Evolutionary conservation across 2,329 filamentous ascomycete species (phyloP).

Genomic region (Stachybotrys elegans): DNA sequence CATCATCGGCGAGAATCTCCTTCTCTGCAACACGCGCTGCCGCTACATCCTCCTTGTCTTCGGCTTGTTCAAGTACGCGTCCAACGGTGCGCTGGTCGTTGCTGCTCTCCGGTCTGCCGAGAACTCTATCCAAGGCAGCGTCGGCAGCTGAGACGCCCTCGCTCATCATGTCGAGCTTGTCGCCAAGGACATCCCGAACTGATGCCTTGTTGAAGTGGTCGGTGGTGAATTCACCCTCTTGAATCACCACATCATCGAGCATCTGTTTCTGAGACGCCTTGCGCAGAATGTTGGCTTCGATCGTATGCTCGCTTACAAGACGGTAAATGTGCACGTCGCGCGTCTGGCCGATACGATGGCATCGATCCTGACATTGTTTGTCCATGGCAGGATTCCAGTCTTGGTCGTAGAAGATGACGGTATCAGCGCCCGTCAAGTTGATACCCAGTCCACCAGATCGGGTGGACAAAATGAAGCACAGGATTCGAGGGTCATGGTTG

Average conservation of each 20-base stretch:
- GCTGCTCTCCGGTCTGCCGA: slow-evolving; percentile 60
- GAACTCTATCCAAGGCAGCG: slow-evolving; percentile 79
- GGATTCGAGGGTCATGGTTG: slow-evolving; percentile 87
- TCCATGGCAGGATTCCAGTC: slow-evolving; percentile 99
- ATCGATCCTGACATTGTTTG: slow-evolving; percentile 96
- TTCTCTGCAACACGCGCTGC: slow-evolving; percentile 85
- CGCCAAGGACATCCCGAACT: slow-evolving; percentile 64
- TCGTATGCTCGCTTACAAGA: slow-evolving; percentile 87
- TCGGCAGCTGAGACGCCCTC: slow-evolving; percentile 65
- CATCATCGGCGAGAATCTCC: slow-evolving; percentile 81
- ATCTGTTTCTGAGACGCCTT: slow-evolving; percentile 98
- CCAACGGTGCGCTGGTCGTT: slow-evolving; percentile 59
- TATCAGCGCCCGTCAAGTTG: slow-evolving; percentile 94
- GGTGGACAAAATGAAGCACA: slow-evolving; percentile 93
- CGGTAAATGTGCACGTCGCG: slow-evolving; percentile 98
- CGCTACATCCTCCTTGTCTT: slow-evolving; percentile 86
- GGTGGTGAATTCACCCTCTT: slow-evolving; percentile 96
- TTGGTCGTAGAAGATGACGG: slow-evolving; percentile 97
- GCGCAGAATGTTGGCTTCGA: slow-evolving; percentile 94
- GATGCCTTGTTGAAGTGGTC: slow-evolving; percentile 85
- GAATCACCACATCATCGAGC: slow-evolving; percentile 96
- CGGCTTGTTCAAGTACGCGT: slow-evolving; percentile 78
- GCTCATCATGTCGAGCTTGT: slow-evolving; percentile 44
- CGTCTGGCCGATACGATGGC: slow-evolving; percentile 95
- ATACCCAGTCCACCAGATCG: slow-evolving; percentile 92